phyloP scores from a whole-genome alignment of 2,329 filamentous ascomycete species.

The Cadophora sp. region DNA sequence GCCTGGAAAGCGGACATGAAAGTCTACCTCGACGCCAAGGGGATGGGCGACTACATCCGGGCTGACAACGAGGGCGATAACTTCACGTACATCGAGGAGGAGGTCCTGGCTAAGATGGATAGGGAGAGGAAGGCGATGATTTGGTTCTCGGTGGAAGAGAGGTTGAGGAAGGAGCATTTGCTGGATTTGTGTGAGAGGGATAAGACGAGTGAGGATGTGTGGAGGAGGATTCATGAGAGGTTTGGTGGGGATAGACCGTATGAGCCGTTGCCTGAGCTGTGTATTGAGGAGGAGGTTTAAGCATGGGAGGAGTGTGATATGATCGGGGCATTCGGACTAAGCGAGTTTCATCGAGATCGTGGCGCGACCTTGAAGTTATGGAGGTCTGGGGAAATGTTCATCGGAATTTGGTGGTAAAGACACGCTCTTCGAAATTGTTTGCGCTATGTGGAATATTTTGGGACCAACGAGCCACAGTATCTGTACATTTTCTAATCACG shows the following conservation, averaged over 20 bases:
- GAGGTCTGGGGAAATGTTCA: background rate
- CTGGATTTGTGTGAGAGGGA: slow-evolving; percentile 27
- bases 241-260: slow-evolving; percentile 22
- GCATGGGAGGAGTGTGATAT: background rate
- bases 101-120: slow-evolving; percentile 21
- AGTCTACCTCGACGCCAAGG: slow-evolving; percentile 28
- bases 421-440: background rate
- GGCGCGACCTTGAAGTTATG: background rate
- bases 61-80: slow-evolving; percentile 18
- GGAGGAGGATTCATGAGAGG: slow-evolving; percentile 26
- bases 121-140: slow-evolving; percentile 28
- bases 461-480: background rate
- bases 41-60: slow-evolving; percentile 23
- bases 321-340: too few species aligned
- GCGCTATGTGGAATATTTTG: background rate
- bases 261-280: slow-evolving; percentile 20
- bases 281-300: slow-evolving; percentile 17
- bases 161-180: slow-evolving; percentile 23
- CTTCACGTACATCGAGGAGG: slow-evolving; percentile 24
- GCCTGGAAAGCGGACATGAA: slow-evolving; percentile 30
- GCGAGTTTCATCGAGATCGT: background rate
- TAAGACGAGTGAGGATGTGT: slow-evolving; percentile 24
- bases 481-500: background rate
- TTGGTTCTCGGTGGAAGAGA: slow-evolving; percentile 26
- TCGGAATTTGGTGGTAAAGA: background rate